Evolutionary conservation across 2,329 filamentous ascomycete genomes (phyloP), one percentile per base, ranked within the genome.

Genomic region (Hypocrella siamensis): DNA sequence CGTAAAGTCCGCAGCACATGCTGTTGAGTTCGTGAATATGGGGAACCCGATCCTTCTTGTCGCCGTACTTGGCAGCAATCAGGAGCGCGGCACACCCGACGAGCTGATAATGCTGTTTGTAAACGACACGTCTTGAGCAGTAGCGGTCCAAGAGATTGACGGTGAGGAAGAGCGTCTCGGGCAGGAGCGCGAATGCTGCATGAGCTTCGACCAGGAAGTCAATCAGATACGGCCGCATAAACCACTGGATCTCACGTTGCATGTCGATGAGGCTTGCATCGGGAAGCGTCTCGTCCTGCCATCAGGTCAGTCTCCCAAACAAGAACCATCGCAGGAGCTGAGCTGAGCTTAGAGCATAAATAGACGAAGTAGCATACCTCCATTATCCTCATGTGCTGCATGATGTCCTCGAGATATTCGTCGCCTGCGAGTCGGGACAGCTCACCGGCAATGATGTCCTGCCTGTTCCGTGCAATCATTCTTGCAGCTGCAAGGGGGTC

Each of bases 241-340:
- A 96, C 90, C 90, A 98, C 54, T 96, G 85, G 40, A 98, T 96
- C 67, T 98, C 90, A 42, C 86, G 85, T 60, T 98, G 90, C 58
- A 96, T 94, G 56, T 98, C 90, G 54, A 98, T 98, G 22, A 92
- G 85, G 55, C 88, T 88, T 53, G 93, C 88, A 56, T 98, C 90
- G 33, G 90, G 83, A 42, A 96, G 66, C 18, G 90, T 96, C 58
- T 92, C 80, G 48, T 78, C 71, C 70, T 72, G 28, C 34, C 27
- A 17, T 19, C 6, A 31, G 35, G 18, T 42, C 48, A 38, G 61
- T 48, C 38, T 35, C 28, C 28, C 18, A 30, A 14, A 19, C 18
- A 10, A 16, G 4, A 17, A 19, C 5, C 12, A 12, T 7, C 7
- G 21, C 7, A 22, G 21, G 21, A 12, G 21, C 7, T 7, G 21